Conservation (phyloP, 805 yeast species). For the Kuraishia hungarica region DNA sequence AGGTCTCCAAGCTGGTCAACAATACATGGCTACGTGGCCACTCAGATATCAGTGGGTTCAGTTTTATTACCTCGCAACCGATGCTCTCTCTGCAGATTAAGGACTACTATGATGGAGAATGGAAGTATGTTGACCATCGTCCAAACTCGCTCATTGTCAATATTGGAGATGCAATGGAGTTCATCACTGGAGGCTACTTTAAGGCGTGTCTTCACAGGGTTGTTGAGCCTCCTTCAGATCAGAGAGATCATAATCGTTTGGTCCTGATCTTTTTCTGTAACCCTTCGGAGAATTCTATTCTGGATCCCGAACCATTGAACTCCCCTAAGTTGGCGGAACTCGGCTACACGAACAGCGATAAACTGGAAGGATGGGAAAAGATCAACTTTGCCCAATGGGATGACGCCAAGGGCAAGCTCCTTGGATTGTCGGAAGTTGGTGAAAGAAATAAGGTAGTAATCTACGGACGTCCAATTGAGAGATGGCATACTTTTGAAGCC, state of each 20-base stretch:
- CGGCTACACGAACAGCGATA: constrained; percentile 15
- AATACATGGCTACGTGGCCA: constrained; percentile 23
- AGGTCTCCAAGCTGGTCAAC: constrained; percentile 9
- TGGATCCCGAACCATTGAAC: constrained; percentile 22
- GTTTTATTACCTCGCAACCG: constrained; percentile 27
- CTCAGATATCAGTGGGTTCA: constrained; percentile 24
- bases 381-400: constrained; percentile 25
- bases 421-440: constrained; percentile 26
- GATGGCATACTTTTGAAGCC: constrained; percentile 23
- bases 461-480: constrained; percentile 29
- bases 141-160: constrained; percentile 25
- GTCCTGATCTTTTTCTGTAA: constrained; percentile 24
- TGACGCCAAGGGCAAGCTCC: constrained; percentile 32
- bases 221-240: constrained; percentile 25
- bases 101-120: constrained; percentile 22
- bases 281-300: constrained; percentile 16
- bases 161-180: constrained; percentile 28
- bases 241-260: constrained; percentile 17
- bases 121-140: constrained; percentile 25
- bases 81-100: constrained; percentile 25
- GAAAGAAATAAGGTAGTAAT: constrained; percentile 28
- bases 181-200: constrained; percentile 26
- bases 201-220: constrained; percentile 27
- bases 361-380: constrained; percentile 22
- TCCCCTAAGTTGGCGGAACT: constrained; percentile 18